Evolutionary conservation across 2,329 filamentous ascomycete genomes (phyloP).

Genomic region (Hymenoscyphus scutula): DNA sequence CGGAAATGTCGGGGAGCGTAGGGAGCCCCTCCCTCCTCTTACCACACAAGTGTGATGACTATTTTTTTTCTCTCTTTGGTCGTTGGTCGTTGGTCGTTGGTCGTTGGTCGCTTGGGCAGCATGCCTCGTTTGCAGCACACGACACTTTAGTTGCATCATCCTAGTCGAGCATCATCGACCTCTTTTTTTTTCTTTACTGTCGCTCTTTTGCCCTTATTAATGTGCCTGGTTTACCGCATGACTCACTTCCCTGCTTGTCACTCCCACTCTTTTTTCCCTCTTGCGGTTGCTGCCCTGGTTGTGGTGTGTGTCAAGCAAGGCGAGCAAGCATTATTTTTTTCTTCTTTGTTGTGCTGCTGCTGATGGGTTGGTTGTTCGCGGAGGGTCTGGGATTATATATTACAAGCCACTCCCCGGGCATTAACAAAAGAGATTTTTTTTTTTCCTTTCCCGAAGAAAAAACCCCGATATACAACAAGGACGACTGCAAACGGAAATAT

Average conservation of each 20-base stretch:
- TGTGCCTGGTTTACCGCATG: slow-evolving; percentile 8
- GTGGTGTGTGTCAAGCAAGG: slow-evolving; percentile 4
- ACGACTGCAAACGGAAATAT: not conserved
- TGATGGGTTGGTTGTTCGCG: not conserved
- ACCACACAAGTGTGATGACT: not conserved
- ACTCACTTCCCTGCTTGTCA: slow-evolving; percentile 9
- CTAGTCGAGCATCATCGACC: not conserved
- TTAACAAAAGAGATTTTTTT: not conserved
- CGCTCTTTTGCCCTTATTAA: slow-evolving; percentile 2
- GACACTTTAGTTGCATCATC: slow-evolving; percentile 8
- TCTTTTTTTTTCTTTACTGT: not conserved
- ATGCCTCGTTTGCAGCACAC: slow-evolving; percentile 11
- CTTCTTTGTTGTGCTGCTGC: too few species aligned
- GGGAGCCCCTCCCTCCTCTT: not conserved
- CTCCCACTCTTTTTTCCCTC: not conserved
- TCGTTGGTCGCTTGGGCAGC: not conserved
- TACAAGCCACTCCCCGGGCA: not conserved
- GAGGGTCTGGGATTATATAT: not conserved
- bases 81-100: not conserved
- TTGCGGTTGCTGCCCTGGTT: too few species aligned
- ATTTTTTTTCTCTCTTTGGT: not conserved
- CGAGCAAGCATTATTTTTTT: not conserved
- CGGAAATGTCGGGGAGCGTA: slow-evolving; percentile 13
- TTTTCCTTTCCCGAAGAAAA: not conserved
- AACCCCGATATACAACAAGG: not conserved